Conservation (phyloP, 2,329 filamentous ascomycete genomes). For the Pseudogymnoascus sp. region DNA sequence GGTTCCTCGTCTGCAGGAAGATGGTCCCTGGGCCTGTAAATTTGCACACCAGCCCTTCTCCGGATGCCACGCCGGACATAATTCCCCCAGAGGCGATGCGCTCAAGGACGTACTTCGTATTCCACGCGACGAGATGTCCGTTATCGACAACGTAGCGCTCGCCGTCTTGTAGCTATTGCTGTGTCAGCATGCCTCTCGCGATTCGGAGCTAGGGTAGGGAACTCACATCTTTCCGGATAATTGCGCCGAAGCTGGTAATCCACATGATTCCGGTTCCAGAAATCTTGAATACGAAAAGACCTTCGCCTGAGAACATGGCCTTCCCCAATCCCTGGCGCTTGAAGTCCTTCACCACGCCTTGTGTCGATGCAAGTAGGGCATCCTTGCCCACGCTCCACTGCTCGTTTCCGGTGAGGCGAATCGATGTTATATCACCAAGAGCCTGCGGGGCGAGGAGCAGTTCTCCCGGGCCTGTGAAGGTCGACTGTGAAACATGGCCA, state of each 20-base stretch:
- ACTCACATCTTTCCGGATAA: slow-evolving; percentile 86
- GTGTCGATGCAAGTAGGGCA: slow-evolving; percentile 76
- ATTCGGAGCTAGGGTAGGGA: neutral
- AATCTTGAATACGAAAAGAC: slow-evolving; percentile 83
- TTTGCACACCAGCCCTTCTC: slow-evolving; percentile 87
- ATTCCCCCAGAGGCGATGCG: slow-evolving; percentile 85
- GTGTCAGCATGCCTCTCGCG: slow-evolving; percentile 13
- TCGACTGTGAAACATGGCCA: slow-evolving; percentile 70
- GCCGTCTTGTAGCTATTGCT: slow-evolving; percentile 45
- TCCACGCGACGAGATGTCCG: slow-evolving; percentile 92
- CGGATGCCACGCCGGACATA: slow-evolving; percentile 75
- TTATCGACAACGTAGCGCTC: slow-evolving; percentile 93
- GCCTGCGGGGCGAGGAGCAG: slow-evolving; percentile 72
- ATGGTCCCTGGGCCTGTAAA: slow-evolving; percentile 88
- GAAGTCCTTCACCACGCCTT: slow-evolving; percentile 80
- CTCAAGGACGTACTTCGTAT: slow-evolving; percentile 87
- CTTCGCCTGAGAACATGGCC: slow-evolving; percentile 89
- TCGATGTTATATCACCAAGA: slow-evolving; percentile 77
- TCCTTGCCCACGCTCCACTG: slow-evolving; percentile 83
- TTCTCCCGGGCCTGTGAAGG: slow-evolving; percentile 84
- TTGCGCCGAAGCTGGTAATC: slow-evolving; percentile 89
- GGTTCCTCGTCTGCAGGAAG: slow-evolving; percentile 87
- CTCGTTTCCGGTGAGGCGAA: slow-evolving; percentile 64
- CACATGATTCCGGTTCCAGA: slow-evolving; percentile 74
- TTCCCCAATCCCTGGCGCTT: slow-evolving; percentile 82